Evolutionary conservation across 2,329 filamentous ascomycete genomes (phyloP).

Genomic region (Aspergillus piperis): DNA sequence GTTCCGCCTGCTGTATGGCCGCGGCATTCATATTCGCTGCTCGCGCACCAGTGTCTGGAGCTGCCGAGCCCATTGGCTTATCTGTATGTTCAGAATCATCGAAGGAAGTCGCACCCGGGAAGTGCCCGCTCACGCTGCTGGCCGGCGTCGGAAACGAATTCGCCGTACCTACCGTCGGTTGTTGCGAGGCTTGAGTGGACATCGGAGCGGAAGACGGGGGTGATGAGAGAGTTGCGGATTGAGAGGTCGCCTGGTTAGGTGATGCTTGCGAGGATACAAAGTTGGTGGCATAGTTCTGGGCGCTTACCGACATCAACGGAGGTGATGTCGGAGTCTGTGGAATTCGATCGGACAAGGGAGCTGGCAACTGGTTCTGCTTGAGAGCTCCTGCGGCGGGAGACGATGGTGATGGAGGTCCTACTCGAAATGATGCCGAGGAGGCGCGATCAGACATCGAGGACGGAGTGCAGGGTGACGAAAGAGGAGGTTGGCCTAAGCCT

Average conservation of each 20-base stretch:
- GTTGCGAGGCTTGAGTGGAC: slow-evolving; percentile 46
- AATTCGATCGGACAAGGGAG: slow-evolving; percentile 34
- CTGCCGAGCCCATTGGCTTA: slow-evolving; percentile 32
- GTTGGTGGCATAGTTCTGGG: slow-evolving; percentile 51
- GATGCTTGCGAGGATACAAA: slow-evolving; percentile 48
- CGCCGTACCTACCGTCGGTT: slow-evolving; percentile 41
- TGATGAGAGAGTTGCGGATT: slow-evolving; percentile 43
- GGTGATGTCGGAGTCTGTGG: slow-evolving; percentile 46
- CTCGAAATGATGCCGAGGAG: slow-evolving; percentile 35
- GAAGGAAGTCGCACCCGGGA: slow-evolving; percentile 30
- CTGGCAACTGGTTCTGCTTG: slow-evolving; percentile 37
- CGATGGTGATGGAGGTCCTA: slow-evolving; percentile 46
- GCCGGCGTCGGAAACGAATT: slow-evolving; percentile 50
- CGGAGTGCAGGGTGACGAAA: slow-evolving; percentile 16
- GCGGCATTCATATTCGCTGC: slow-evolving; percentile 19
- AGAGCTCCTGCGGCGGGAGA: slow-evolving; percentile 43
- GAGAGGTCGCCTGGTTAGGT: slow-evolving; percentile 46
- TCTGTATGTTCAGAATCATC: slow-evolving; percentile 39
- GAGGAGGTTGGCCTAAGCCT: slow-evolving; percentile 20
- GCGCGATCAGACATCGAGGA: slow-evolving; percentile 43
- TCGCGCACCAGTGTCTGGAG: slow-evolving; percentile 22
- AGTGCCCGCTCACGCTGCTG: slow-evolving; percentile 46
- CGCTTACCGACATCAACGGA: slow-evolving; percentile 54
- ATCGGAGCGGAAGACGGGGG: slow-evolving; percentile 45
- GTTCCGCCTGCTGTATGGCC: slow-evolving; percentile 27